Conservation (phyloP, 176 grass and related monocot genomes). For the Oryza officinalis region DNA sequence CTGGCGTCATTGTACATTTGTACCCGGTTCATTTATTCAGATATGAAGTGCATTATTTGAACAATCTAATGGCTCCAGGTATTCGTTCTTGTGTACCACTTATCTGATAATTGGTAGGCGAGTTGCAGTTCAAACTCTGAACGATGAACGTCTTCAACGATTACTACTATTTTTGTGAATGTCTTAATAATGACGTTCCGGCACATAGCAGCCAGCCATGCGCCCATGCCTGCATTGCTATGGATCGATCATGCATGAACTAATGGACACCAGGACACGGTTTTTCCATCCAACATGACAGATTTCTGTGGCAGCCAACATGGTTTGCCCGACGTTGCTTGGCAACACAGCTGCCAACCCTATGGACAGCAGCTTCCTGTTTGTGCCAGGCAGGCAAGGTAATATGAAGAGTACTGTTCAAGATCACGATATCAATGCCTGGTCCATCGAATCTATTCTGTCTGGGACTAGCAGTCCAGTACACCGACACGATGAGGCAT, state of each 20-base stretch:
- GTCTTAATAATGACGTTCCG: background rate
- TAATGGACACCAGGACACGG: too few relatives aligned
- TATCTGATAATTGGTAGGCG: background rate
- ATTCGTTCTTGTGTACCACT: background rate
- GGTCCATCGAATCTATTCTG: background rate
- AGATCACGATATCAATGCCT: background rate
- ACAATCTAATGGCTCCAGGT: background rate
- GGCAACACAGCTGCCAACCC: background rate
- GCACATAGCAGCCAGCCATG: background rate
- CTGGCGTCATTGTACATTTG: background rate
- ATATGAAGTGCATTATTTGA: background rate
- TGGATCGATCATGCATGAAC: background rate
- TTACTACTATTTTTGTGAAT: background rate
- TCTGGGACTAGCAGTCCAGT: background rate
- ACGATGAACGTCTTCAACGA: too few relatives aligned
- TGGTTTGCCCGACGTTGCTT: background rate
- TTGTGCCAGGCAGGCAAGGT: background rate
- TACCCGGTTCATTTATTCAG: background rate
- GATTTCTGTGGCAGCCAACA: background rate
- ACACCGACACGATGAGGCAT: constrained; percentile 34
- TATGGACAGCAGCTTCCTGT: background rate
- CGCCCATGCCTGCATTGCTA: background rate
- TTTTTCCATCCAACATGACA: too few relatives aligned
- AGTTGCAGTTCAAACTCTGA: background rate
- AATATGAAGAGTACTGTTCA: background rate